These are phyloP conservation scores for Ceratocystis huliohia DNA, from an alignment of 2,329 filamentous ascomycete genomes.

Conservation along the genomic window DNA sequence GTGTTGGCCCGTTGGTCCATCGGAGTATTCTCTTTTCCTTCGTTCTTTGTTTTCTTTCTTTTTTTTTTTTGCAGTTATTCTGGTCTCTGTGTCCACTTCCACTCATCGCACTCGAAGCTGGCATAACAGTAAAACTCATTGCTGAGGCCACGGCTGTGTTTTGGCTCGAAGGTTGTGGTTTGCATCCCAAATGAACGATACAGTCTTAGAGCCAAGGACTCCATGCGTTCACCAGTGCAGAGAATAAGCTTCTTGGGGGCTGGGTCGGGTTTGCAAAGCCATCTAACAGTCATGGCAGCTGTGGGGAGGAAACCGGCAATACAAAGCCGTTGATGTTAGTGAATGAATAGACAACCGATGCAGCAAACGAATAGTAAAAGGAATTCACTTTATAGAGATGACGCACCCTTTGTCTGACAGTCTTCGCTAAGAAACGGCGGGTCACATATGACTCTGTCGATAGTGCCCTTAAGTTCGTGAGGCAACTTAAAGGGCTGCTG, in stretches of 20 bases:
- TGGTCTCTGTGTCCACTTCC: constrained; percentile 32
- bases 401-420: constrained; percentile 62
- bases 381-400: not conserved
- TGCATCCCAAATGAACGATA: constrained; percentile 50
- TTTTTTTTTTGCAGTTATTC: constrained; percentile 1
- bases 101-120: constrained; percentile 54
- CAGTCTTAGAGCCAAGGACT: constrained; percentile 48
- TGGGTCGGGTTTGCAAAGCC: constrained; percentile 43
- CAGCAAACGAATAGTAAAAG: not conserved
- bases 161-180: constrained; percentile 55
- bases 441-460: constrained; percentile 61
- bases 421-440: constrained; percentile 70
- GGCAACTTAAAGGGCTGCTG: constrained; percentile 54
- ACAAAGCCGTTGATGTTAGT: not conserved
- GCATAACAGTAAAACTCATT: constrained; percentile 74
- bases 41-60: constrained; percentile 16
- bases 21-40: not conserved
- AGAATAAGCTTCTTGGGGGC: constrained; percentile 41
- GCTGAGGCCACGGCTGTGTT: constrained; percentile 59
- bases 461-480: constrained; percentile 46
- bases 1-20: not conserved
- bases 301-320: not conserved
- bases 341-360: not conserved
- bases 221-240: constrained; percentile 70
- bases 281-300: constrained; percentile 65